Percentiles rank a stretch among this genome's conserved stretches.
Conservation (phyloP, 176 grass and related monocot species). For the Aegilops bicornis region DNA sequence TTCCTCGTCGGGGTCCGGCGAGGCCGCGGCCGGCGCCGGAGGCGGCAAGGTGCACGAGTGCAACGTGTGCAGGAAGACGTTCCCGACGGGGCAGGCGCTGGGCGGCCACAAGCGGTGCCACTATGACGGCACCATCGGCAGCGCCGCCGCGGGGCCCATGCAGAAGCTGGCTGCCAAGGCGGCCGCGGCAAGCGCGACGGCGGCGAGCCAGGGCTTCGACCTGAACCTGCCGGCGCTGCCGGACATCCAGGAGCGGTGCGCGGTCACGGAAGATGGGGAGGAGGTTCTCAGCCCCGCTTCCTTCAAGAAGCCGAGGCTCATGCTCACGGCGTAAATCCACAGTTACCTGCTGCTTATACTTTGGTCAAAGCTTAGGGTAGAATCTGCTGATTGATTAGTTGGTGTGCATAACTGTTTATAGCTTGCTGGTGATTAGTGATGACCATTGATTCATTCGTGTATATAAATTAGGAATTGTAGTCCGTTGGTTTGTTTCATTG, state of each 20-base stretch:
- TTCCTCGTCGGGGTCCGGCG: constrained; percentile 13
- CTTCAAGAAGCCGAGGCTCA: constrained; percentile 77
- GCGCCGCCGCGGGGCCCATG: constrained; percentile 19
- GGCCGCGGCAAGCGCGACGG: background rate
- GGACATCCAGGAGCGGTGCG: constrained; percentile 35
- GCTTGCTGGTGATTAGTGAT: background rate
- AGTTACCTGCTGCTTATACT: background rate
- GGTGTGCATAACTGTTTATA: background rate
- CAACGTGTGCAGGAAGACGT: constrained; percentile 72
- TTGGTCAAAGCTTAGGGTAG: background rate
- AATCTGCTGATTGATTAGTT: background rate
- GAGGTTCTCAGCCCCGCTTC: constrained; percentile 80
- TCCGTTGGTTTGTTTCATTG: constrained; percentile 12
- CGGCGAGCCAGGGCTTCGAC: constrained; percentile 45
- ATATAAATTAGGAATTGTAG: background rate
- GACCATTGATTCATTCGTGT: constrained; percentile 7
- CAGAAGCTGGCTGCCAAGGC: background rate
- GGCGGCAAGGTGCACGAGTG: constrained; percentile 51
- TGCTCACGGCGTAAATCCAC: constrained; percentile 46
- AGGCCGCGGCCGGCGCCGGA: background rate
- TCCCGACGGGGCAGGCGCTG: constrained; percentile 80
- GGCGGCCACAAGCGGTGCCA: constrained; percentile 91
- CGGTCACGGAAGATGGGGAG: constrained; percentile 40
- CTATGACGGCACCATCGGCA: constrained; percentile 75
- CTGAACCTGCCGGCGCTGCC: constrained; percentile 70